Conservation (phyloP, 2,329 filamentous ascomycete genomes). For the Podosphaera aphanis region DNA sequence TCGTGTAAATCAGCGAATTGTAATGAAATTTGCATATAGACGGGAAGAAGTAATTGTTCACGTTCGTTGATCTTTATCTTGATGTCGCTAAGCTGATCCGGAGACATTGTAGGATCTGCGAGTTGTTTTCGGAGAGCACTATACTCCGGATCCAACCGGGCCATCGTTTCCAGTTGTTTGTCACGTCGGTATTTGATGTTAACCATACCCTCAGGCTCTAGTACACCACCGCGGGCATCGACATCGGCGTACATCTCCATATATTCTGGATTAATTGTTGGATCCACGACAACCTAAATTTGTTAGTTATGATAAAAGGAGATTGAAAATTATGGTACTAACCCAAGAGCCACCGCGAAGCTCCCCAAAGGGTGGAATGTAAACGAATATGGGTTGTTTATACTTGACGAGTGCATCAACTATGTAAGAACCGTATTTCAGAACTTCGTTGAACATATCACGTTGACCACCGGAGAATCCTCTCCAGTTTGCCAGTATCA, state of each 20-base stretch:
- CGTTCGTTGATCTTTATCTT: slow-evolving; percentile 67
- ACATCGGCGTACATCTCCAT: slow-evolving; percentile 99
- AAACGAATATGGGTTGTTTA: slow-evolving; percentile 95
- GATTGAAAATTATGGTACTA: slow-evolving; percentile 17
- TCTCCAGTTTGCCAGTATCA: slow-evolving; percentile 99
- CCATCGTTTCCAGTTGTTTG: slow-evolving; percentile 94
- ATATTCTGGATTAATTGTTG: slow-evolving; percentile 82
- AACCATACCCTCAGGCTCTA: slow-evolving; percentile 94
- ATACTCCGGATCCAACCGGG: slow-evolving; percentile 69
- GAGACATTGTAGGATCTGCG: slow-evolving; percentile 35
- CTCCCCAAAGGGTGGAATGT: slow-evolving; percentile 91
- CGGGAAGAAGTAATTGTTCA: slow-evolving; percentile 71
- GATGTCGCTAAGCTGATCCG: slow-evolving; percentile 54
- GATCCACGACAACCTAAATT: slow-evolving; percentile 67
- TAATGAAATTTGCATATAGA: slow-evolving; percentile 85
- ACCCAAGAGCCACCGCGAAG: slow-evolving; percentile 94
- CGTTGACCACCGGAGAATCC: slow-evolving; percentile 98
- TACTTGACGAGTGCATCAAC: slow-evolving; percentile 96
- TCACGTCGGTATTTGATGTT: slow-evolving; percentile 98
- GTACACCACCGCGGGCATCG: slow-evolving; percentile 83
- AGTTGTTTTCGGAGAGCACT: slow-evolving; percentile 62
- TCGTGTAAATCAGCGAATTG: slow-evolving; percentile 97
- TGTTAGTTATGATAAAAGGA: slow-evolving; percentile 14
- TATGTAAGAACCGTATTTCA: slow-evolving; percentile 98
- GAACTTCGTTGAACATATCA: slow-evolving; percentile 99